phyloP scores from a whole-genome alignment of 495 filamentous ascomycete genomes.

The Neurospora sp. region DNA sequence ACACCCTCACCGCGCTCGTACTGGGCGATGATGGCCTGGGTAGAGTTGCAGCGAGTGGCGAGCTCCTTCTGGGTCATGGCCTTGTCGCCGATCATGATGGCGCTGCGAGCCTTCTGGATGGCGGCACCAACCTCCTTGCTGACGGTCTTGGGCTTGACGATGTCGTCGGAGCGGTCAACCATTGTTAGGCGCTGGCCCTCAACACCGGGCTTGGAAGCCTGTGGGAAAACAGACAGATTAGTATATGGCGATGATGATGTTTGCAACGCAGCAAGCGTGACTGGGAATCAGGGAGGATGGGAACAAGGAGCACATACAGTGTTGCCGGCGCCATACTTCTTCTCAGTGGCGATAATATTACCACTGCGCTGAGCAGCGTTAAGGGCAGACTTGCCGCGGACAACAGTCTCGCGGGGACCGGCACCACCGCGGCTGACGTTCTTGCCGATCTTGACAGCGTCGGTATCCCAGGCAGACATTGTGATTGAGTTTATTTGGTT shows the following conservation, averaged over 20 bases:
- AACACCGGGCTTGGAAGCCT: slow-evolving; percentile 48
- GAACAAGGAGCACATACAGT: slow-evolving; percentile 46
- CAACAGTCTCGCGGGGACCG: slow-evolving; percentile 67
- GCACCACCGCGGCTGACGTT: slow-evolving; percentile 56
- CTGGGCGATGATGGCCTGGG: slow-evolving; percentile 65
- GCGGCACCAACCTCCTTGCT: slow-evolving; percentile 69
- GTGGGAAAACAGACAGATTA: slow-evolving; percentile 6
- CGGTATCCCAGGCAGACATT: slow-evolving; percentile 64
- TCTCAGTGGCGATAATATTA: slow-evolving; percentile 72
- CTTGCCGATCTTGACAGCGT: slow-evolving; percentile 84
- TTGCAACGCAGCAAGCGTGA: neutral
- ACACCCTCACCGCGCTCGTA: slow-evolving; percentile 75
- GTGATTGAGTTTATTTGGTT: slow-evolving; percentile 17
- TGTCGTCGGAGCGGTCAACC: slow-evolving; percentile 95
- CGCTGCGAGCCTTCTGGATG: slow-evolving; percentile 62
- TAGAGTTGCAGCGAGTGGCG: slow-evolving; percentile 88
- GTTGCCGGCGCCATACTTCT: slow-evolving; percentile 76
- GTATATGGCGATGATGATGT: neutral
- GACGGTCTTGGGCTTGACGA: slow-evolving; percentile 90
- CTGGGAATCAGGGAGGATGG: neutral
- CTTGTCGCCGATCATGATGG: slow-evolving; percentile 57
- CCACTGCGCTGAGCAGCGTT: slow-evolving; percentile 85
- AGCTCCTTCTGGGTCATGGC: slow-evolving; percentile 92
- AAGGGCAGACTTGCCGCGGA: slow-evolving; percentile 74
- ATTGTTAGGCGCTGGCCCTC: slow-evolving; percentile 97